These are phyloP conservation scores for Boletus sp. DNA, from an alignment of 768 basidiomycete genomes.

Conservation along the genomic window DNA sequence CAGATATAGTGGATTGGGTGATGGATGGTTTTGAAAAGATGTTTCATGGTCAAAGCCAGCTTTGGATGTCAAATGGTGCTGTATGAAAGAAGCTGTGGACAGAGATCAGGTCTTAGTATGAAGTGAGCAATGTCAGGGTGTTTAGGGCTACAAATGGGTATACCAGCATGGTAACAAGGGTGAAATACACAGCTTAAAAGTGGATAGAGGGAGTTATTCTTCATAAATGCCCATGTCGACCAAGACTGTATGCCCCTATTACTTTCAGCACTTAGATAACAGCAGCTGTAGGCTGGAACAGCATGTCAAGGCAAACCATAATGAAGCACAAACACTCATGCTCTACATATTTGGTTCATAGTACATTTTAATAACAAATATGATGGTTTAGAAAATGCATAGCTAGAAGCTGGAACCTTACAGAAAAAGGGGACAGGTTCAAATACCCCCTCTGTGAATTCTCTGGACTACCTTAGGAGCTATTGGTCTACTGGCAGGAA, in stretches of 20 bases:
- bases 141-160: neutral
- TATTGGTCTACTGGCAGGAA: neutral
- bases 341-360: neutral
- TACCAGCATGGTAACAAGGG: too few relatives aligned
- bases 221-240: neutral
- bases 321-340: neutral
- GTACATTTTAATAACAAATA: too few relatives aligned
- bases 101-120: too few relatives aligned
- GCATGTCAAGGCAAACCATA: neutral
- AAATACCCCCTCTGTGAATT: neutral
- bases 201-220: neutral
- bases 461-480: neutral
- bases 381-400: neutral
- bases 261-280: neutral
- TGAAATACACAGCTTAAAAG: too few relatives aligned
- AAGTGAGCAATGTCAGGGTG: too few relatives aligned
- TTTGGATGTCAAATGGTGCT: too few relatives aligned
- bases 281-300: neutral
- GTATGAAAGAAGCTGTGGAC: too few relatives aligned
- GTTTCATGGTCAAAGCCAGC: too few relatives aligned
- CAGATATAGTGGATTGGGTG: too few relatives aligned
- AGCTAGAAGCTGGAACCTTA: neutral
- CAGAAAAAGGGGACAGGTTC: neutral
- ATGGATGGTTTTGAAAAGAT: too few relatives aligned
- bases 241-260: neutral